Percentiles rank a stretch among this genome's conserved stretches.
phyloP scores from a whole-genome alignment of 2,329 filamentous ascomycete species.

The Pseudophaeomoniella oleicola region DNA sequence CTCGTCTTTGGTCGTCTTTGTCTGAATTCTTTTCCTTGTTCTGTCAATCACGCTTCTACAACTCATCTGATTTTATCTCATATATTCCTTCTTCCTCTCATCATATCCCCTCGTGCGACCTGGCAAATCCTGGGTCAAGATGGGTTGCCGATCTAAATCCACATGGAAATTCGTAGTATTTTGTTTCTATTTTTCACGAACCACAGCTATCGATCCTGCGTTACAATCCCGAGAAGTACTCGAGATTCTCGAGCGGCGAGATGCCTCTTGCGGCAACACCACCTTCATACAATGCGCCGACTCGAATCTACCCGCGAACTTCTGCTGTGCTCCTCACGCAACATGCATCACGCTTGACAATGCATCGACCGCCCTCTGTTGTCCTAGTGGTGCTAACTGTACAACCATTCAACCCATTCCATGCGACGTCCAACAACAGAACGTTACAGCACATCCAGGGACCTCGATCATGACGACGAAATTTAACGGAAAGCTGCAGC shows the following conservation, averaged over 20 bases:
- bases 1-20: neutral
- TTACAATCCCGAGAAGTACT: too few species aligned
- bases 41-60: too few species aligned
- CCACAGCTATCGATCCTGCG: too few species aligned
- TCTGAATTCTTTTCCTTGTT: too few species aligned
- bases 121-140: too few species aligned
- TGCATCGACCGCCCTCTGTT: slow-evolving; percentile 29
- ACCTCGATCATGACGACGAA: slow-evolving; percentile 26
- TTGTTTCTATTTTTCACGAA: too few species aligned
- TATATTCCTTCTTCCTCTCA: too few species aligned
- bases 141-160: too few species aligned
- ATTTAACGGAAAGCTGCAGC: slow-evolving; percentile 22
- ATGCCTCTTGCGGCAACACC: slow-evolving; percentile 4
- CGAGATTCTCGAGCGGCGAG: slow-evolving; percentile 7
- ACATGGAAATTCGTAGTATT: too few species aligned
- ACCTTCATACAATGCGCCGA: slow-evolving; percentile 10
- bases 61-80: too few species aligned
- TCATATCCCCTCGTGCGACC: too few species aligned
- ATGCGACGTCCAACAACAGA: slow-evolving; percentile 27
- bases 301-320: slow-evolving; percentile 22
- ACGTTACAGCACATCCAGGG: slow-evolving; percentile 21
- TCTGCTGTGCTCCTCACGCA: slow-evolving; percentile 26
- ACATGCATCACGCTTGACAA: slow-evolving; percentile 27
- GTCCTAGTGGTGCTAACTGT: slow-evolving; percentile 26
- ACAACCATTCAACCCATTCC: slow-evolving; percentile 25